These are phyloP conservation scores for Colletotrichum sojae DNA, from an alignment of 2,329 filamentous ascomycete species.

Conservation along the genomic window DNA sequence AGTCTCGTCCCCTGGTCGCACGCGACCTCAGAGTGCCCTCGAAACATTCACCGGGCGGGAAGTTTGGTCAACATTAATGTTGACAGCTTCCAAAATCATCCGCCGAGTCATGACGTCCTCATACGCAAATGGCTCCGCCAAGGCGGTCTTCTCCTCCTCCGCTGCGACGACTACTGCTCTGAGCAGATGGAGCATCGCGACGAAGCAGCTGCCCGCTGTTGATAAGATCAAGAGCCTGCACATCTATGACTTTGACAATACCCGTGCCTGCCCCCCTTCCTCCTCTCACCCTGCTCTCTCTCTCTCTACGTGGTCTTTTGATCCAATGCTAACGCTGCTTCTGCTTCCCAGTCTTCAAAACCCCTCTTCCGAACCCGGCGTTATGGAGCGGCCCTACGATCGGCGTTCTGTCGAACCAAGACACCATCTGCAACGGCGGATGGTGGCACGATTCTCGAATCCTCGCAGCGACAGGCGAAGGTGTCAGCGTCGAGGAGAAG, in stretches of 20 bases:
- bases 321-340: conserved; percentile 28
- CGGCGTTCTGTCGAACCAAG: conserved; percentile 81
- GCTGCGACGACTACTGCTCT: conserved; percentile 78
- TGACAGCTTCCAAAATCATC: conserved; percentile 42
- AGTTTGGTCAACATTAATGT: conserved; percentile 37
- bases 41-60: conserved; percentile 26
- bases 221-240: conserved; percentile 84
- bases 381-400: conserved; percentile 87
- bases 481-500: conserved; percentile 84
- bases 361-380: conserved; percentile 88
- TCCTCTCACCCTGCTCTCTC: conserved; percentile 1
- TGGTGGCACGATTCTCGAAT: conserved; percentile 98
- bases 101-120: conserved; percentile 42
- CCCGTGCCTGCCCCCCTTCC: conserved; percentile 63
- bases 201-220: conserved; percentile 75
- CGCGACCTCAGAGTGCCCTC: conserved; percentile 26
- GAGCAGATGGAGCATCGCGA: conserved; percentile 86
- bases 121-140: conserved; percentile 41
- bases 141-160: conserved; percentile 33
- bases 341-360: conserved; percentile 81
- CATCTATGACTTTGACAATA: conserved; percentile 99
- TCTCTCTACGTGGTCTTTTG: not conserved
- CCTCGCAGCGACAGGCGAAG: conserved; percentile 87
- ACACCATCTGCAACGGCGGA: conserved; percentile 85
- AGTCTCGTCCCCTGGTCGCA: conserved; percentile 22